A percentile compares a stretch with the other conserved stretches of the same genome.
phyloP scores from a whole-genome alignment of 2,329 filamentous ascomycete species.

The Colletotrichum filicis region DNA sequence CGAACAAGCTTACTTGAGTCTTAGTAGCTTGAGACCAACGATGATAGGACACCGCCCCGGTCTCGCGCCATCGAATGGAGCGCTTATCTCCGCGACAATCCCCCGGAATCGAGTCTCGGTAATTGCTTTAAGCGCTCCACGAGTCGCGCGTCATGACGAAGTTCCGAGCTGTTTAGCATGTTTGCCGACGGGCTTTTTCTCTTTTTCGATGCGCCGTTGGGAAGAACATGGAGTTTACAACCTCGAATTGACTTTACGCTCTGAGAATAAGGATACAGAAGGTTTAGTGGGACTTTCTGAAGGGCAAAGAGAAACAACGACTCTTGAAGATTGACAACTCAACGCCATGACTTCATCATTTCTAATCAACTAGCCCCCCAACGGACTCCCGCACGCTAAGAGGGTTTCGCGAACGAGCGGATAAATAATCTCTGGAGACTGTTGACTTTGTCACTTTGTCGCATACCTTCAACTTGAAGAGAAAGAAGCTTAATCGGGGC shows the following conservation, averaged over 20 bases:
- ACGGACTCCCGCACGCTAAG: constrained; percentile 27
- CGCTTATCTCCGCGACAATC: constrained; percentile 18
- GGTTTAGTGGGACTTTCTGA: not conserved
- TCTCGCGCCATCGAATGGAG: constrained; percentile 13
- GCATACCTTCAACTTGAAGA: not conserved
- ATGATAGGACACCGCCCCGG: constrained; percentile 26
- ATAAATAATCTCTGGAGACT: not conserved
- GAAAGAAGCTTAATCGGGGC: not conserved
- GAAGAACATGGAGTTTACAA: not conserved
- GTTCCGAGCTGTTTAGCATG: no score
- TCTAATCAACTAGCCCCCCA: constrained; percentile 8
- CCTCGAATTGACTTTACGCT: not conserved
- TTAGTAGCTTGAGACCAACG: not conserved
- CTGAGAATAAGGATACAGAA: not conserved
- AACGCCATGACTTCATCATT: constrained; percentile 20
- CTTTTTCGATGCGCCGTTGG: not conserved
- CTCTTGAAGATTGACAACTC: not conserved
- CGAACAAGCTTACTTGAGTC: not conserved
- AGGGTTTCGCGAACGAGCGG: not conserved
- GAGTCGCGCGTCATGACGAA: constrained; percentile 9
- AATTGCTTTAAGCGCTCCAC: not conserved
- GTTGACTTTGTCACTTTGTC: not conserved
- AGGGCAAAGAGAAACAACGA: not conserved
- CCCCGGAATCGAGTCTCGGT: not conserved
- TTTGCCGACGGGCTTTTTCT: not conserved